These are phyloP conservation scores for Penicillium sp. DNA, from an alignment of 2,329 filamentous ascomycete genomes.

Conservation along the genomic window DNA sequence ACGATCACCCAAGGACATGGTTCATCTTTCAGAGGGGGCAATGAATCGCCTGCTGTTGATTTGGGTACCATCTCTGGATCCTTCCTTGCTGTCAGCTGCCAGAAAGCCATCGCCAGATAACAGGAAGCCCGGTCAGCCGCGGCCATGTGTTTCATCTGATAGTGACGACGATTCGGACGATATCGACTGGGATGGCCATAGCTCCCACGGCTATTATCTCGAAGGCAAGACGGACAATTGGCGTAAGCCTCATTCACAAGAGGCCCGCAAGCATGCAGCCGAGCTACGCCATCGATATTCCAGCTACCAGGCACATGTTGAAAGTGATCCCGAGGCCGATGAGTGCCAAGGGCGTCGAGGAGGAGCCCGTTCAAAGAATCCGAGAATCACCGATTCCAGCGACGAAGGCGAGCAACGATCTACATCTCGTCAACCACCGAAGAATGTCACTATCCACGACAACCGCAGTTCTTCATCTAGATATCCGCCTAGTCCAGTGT, in stretches of 20 bases:
- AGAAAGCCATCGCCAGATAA: not conserved
- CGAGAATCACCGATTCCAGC: slow-evolving; percentile 20
- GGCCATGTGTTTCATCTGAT: slow-evolving; percentile 32
- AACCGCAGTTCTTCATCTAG: slow-evolving; percentile 23
- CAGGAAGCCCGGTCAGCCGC: slow-evolving; percentile 10
- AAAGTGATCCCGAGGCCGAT: slow-evolving; percentile 41
- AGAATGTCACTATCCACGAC: slow-evolving; percentile 11
- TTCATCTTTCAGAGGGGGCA: slow-evolving; percentile 43
- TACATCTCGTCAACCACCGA: slow-evolving; percentile 14
- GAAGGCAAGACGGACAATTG: slow-evolving; percentile 45
- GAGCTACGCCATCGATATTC: slow-evolving; percentile 41
- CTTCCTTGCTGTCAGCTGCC: slow-evolving; percentile 21
- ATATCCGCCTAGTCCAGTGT: slow-evolving; percentile 15
- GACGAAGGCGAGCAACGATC: slow-evolving; percentile 27
- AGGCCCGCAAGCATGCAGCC: slow-evolving; percentile 42
- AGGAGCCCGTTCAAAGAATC: slow-evolving; percentile 16
- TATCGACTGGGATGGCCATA: slow-evolving; percentile 32
- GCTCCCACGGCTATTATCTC: slow-evolving; percentile 41
- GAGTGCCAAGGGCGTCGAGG: slow-evolving; percentile 21
- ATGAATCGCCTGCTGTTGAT: slow-evolving; percentile 41
- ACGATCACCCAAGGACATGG: slow-evolving; percentile 47
- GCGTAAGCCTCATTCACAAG: slow-evolving; percentile 46
- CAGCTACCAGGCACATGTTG: slow-evolving; percentile 45
- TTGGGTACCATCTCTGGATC: slow-evolving; percentile 36
- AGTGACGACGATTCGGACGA: slow-evolving; percentile 31